Evolutionary conservation across 164 flowering plant genomes (phyloP).

Genomic region (Umbilicus rupestris): DNA sequence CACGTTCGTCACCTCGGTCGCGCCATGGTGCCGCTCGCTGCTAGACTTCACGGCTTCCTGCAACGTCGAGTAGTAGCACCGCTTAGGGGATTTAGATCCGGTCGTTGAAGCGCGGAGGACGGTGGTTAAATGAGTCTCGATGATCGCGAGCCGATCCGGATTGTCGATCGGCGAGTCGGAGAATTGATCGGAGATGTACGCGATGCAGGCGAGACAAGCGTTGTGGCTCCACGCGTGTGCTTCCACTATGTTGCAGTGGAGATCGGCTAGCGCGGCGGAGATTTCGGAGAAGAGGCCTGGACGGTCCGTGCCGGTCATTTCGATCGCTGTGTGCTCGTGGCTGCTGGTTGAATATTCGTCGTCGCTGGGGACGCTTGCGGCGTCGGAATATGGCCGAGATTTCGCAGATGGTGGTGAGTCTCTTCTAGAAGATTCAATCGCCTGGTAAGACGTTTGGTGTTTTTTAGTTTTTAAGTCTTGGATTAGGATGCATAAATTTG

Average conservation of each 20-base stretch:
- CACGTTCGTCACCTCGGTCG: constrained; percentile 21
- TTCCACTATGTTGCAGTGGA: constrained; percentile 52
- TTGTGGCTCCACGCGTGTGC: constrained; percentile 90
- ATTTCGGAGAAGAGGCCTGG: constrained; percentile 81
- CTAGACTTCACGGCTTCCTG: constrained; percentile 23
- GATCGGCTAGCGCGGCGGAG: constrained; percentile 56
- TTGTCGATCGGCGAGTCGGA: constrained; percentile 35
- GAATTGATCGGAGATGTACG: constrained; percentile 40
- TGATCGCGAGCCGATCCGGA: constrained; percentile 38
- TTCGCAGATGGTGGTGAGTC: constrained; percentile 13
- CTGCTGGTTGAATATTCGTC: constrained; percentile 6
- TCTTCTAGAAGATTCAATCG: constrained; percentile 31
- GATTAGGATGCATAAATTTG: not conserved
- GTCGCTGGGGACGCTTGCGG: constrained; percentile 14
- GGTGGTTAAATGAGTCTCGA: constrained; percentile 46
- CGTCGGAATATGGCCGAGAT: not conserved
- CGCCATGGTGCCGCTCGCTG: constrained; percentile 13
- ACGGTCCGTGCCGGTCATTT: constrained; percentile 49
- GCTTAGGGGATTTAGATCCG: not conserved
- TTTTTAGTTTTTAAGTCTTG: not conserved
- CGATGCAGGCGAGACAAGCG: constrained; percentile 48
- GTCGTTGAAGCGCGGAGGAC: constrained; percentile 33
- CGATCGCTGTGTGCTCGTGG: constrained; percentile 48
- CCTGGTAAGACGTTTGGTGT: constrained; percentile 25
- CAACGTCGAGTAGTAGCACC: constrained; percentile 12